Conservation (phyloP, 1,284 basidiomycete species). For the Golubevia sp. region DNA sequence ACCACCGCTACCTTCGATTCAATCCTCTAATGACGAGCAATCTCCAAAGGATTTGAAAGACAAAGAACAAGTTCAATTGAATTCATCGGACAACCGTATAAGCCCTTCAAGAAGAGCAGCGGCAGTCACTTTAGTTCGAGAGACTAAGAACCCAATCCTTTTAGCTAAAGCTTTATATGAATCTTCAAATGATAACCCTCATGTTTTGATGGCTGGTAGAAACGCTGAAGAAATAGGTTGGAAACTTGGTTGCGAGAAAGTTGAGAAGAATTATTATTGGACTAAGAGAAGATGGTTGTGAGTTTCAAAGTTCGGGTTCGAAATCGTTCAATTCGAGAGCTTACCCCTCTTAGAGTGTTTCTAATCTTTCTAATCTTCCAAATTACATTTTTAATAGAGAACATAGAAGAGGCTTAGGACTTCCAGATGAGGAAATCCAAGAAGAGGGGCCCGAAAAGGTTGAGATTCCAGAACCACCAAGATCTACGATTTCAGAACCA, state of each 20-base stretch:
- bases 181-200: slow-evolving; percentile 68
- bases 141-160: slow-evolving; percentile 74
- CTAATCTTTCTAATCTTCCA: too few relatives aligned
- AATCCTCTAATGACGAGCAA: slow-evolving; percentile 3
- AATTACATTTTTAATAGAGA: slow-evolving; percentile 5
- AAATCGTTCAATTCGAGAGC: neutral
- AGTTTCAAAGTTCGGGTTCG: neutral
- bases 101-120: slow-evolving; percentile 69
- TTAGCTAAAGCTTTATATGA: slow-evolving; percentile 75
- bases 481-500: neutral
- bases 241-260: slow-evolving; percentile 14
- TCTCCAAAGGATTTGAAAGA: neutral
- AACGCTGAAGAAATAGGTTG: slow-evolving; percentile 70
- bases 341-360: too few relatives aligned
- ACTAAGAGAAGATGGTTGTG: slow-evolving; percentile 21
- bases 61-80: slow-evolving; percentile 64
- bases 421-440: slow-evolving; percentile 7
- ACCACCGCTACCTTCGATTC: slow-evolving; percentile 65
- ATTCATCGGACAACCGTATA: slow-evolving; percentile 52
- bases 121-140: slow-evolving; percentile 71
- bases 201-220: slow-evolving; percentile 73
- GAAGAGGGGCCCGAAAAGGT: neutral
- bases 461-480: neutral
- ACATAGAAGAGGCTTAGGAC: slow-evolving; percentile 17
- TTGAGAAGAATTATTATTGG: slow-evolving; percentile 18